phyloP scores from a whole-genome alignment of 2,329 filamentous ascomycete species.

The Hirsutella minnesotensis region DNA sequence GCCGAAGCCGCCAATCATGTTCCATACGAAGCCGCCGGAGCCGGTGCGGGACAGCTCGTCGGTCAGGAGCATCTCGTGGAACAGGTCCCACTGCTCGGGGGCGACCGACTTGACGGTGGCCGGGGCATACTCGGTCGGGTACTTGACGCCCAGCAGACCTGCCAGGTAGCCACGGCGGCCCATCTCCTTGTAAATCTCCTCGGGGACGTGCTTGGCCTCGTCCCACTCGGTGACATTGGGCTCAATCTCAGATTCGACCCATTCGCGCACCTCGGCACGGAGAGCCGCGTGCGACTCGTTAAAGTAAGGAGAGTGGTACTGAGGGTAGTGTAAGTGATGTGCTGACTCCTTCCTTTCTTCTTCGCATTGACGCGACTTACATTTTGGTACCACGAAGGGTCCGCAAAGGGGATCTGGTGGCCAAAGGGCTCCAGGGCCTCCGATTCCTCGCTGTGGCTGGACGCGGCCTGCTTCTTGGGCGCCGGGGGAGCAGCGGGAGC shows the following conservation, averaged over 20 bases:
- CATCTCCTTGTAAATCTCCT: conserved; percentile 89
- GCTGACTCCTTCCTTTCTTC: too few species aligned
- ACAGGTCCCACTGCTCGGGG: conserved; percentile 89
- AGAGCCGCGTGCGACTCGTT: conserved; percentile 89
- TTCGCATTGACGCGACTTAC: conserved; percentile 45
- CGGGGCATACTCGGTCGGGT: conserved; percentile 58
- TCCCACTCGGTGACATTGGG: conserved; percentile 94
- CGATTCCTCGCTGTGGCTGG: conserved; percentile 31
- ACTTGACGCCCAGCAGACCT: conserved; percentile 78
- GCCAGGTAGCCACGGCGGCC: conserved; percentile 85
- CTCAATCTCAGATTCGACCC: conserved; percentile 82
- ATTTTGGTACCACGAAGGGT: conserved; percentile 90
- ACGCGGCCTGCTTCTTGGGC: conserved; percentile 18
- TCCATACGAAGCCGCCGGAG: conserved; percentile 93
- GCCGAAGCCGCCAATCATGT: conserved; percentile 89
- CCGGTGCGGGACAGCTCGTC: conserved; percentile 85
- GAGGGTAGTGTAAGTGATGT: not conserved
- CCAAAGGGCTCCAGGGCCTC: conserved; percentile 79
- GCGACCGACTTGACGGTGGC: conserved; percentile 66
- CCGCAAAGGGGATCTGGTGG: conserved; percentile 77
- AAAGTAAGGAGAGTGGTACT: conserved; percentile 96
- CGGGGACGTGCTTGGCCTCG: conserved; percentile 81
- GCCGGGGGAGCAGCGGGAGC: conserved; percentile 25
- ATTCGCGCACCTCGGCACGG: conserved; percentile 80
- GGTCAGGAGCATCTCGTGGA: conserved; percentile 93